Conservation (phyloP, 176 grass and related monocot genomes). For the Rhynchospora breviuscula region DNA sequence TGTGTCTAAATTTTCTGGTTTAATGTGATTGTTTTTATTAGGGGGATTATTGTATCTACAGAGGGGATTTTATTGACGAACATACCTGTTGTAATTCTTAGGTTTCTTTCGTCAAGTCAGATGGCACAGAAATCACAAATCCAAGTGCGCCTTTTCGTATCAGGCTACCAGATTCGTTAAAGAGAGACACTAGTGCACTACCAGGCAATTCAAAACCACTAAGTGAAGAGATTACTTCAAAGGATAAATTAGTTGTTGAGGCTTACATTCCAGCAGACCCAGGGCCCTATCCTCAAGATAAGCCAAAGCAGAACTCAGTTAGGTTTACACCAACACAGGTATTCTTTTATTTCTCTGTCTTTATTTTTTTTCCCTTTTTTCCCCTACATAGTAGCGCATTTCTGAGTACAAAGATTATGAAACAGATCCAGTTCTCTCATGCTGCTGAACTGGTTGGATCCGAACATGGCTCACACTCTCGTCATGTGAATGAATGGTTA, state of each 20-base stretch:
- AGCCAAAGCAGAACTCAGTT: conserved; percentile 93
- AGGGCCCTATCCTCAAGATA: conserved; percentile 96
- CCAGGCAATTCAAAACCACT: conserved; percentile 50
- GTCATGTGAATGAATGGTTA: background rate
- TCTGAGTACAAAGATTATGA: background rate
- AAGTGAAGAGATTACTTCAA: conserved; percentile 17
- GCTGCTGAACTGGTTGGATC: background rate
- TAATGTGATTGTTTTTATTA: background rate
- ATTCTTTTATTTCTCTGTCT: conserved; percentile 10
- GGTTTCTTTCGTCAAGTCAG: conserved; percentile 87
- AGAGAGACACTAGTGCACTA: conserved; percentile 60
- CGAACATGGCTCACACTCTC: background rate
- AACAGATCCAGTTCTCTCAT: background rate
- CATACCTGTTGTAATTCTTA: conserved; percentile 31
- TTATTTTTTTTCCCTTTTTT: background rate
- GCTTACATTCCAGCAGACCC: conserved; percentile 82
- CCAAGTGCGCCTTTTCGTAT: conserved; percentile 72
- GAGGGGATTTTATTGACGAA: background rate
- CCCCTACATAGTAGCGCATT: no score
- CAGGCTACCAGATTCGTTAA: conserved; percentile 72
- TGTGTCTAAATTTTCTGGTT: background rate
- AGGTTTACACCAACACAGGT: conserved; percentile 97
- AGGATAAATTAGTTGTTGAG: conserved; percentile 74
- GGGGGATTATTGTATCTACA: background rate
- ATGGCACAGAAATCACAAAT: conserved; percentile 60